A percentile compares a stretch with the other conserved stretches of the same genome.
Evolutionary conservation across 345 rosid genomes (phyloP).

Genomic region (Odontarrhena argentea): DNA sequence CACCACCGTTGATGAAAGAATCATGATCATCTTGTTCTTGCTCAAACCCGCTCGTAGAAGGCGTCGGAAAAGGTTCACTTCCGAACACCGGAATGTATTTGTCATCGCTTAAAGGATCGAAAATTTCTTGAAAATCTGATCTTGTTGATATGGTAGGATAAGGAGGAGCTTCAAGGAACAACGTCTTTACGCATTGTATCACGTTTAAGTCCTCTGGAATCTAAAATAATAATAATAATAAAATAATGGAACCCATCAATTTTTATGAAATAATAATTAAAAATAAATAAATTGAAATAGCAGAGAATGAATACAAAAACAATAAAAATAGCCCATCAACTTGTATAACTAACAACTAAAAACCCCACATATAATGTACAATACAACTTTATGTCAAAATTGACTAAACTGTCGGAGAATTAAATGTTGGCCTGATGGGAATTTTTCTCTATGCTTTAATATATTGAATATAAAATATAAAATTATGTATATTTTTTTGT

Average conservation of each 20-base stretch:
- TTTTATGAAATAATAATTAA: no score
- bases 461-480: neutral
- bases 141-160: constrained; percentile 38
- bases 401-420: constrained; percentile 10
- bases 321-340: neutral
- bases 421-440: constrained; percentile 21
- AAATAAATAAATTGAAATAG: no score
- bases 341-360: constrained; percentile 1
- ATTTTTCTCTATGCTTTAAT: neutral
- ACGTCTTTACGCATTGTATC: constrained; percentile 58
- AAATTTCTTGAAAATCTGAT: constrained; percentile 42
- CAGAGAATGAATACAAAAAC: neutral
- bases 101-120: constrained; percentile 42
- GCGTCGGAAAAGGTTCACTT: constrained; percentile 44
- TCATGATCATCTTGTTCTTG: constrained; percentile 50
- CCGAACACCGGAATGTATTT: constrained; percentile 46
- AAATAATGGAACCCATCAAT: no score
- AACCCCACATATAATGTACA: neutral
- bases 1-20: constrained; percentile 53
- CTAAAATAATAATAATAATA: constrained; percentile 38
- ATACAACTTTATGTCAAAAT: constrained; percentile 20
- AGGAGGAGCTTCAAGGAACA: constrained; percentile 61
- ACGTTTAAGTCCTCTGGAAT: constrained; percentile 72
- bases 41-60: constrained; percentile 54
- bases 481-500: neutral